These are phyloP conservation scores for Sabuloglossum arenarium DNA, from an alignment of 495 filamentous ascomycete species.

Conservation along the genomic window DNA sequence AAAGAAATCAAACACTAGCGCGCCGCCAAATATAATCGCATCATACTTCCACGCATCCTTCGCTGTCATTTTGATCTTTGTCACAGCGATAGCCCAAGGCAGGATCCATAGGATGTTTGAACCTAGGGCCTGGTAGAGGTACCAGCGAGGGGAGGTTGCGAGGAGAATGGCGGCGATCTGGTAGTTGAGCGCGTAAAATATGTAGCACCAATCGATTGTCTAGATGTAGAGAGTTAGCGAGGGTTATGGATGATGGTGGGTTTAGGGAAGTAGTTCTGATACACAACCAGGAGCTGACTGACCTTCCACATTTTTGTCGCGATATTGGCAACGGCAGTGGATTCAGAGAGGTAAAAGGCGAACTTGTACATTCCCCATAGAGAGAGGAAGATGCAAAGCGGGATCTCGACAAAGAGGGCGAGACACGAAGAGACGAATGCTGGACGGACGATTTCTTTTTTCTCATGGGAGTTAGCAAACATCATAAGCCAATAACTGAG, in stretches of 20 bases:
- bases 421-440: not conserved
- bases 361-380: constrained; percentile 35
- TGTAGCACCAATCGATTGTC: constrained; percentile 54
- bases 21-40: constrained; percentile 46
- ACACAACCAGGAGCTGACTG: not conserved
- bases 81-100: constrained; percentile 49
- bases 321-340: constrained; percentile 32
- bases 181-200: constrained; percentile 46
- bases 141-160: constrained; percentile 45
- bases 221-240: constrained; percentile 2
- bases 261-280: not conserved
- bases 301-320: constrained; percentile 46
- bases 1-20: constrained; percentile 43
- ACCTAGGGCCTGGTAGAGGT: constrained; percentile 39
- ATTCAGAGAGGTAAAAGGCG: constrained; percentile 35
- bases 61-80: constrained; percentile 22
- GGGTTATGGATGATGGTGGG: not conserved
- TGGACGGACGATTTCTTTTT: not conserved
- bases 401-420: not conserved
- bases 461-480: not conserved
- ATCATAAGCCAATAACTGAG: not conserved
- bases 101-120: constrained; percentile 48
- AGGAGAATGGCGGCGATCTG: constrained; percentile 44
- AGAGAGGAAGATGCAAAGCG: not conserved
- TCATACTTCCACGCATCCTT: constrained; percentile 47